Evolutionary conservation across 345 rosid genomes (phyloP).

Genomic region (Camelina sativa): DNA sequence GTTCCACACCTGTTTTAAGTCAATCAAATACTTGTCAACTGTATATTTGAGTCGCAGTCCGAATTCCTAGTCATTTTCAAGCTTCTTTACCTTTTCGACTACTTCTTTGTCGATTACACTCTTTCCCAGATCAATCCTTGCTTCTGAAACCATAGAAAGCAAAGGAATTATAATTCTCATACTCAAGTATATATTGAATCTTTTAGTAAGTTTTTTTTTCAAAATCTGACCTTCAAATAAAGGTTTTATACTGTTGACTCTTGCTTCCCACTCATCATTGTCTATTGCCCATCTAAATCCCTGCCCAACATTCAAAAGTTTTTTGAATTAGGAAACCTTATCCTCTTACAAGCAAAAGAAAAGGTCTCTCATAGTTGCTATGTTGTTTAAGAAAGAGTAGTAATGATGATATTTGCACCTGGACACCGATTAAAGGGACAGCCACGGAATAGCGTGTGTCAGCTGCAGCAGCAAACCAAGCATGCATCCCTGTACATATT

Average conservation of each 20-base stretch:
- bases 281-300: constrained; percentile 92
- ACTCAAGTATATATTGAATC: background rate
- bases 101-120: constrained; percentile 70
- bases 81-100: constrained; percentile 68
- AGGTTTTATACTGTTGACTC: constrained; percentile 79
- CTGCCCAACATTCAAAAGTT: constrained; percentile 46
- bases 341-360: background rate
- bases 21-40: constrained; percentile 9
- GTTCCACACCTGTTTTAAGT: constrained; percentile 71
- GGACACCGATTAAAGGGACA: constrained; percentile 87
- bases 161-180: background rate
- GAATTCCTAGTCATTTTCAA: background rate
- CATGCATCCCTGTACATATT: constrained; percentile 80
- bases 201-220: background rate
- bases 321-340: background rate
- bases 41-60: background rate
- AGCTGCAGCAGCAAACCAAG: constrained; percentile 90
- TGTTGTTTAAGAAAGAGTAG: background rate
- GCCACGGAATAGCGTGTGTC: constrained; percentile 73
- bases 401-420: constrained; percentile 48
- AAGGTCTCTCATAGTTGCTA: background rate
- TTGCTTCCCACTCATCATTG: constrained; percentile 77
- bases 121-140: constrained; percentile 69
- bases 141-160: constrained; percentile 56
- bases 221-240: constrained; percentile 72